Percentiles rank a stretch among this genome's conserved stretches.
Conservation (phyloP, 768 basidiomycete genomes). For the Leccinum subtestaceum region DNA sequence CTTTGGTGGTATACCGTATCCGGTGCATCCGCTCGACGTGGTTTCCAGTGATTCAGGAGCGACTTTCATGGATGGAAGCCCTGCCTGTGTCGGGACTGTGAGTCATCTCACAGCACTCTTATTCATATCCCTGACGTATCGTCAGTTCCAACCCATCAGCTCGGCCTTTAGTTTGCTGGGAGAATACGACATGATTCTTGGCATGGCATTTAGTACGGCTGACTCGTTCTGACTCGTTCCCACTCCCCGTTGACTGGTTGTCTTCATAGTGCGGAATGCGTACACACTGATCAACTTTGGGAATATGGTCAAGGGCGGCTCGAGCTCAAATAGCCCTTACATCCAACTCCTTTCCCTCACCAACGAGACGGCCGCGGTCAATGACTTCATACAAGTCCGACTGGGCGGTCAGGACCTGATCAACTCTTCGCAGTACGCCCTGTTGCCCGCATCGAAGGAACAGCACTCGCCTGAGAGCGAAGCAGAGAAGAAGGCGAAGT, state of each 20-base stretch:
- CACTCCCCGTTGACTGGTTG: conserved; percentile 4
- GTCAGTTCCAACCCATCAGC: conserved; percentile 79
- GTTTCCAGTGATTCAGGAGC: conserved; percentile 56
- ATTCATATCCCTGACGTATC: conserved; percentile 7
- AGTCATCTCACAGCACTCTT: conserved; percentile 25
- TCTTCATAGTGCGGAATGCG: conserved; percentile 63
- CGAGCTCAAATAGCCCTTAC: conserved; percentile 54
- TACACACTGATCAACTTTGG: conserved; percentile 76
- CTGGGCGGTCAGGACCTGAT: conserved; percentile 59
- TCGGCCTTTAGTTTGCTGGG: conserved; percentile 74
- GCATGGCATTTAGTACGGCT: conserved; percentile 72
- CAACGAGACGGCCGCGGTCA: conserved; percentile 46
- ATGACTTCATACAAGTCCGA: conserved; percentile 66
- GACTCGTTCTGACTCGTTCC: neutral
- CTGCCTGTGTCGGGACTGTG: conserved; percentile 67
- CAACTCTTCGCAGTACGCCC: conserved; percentile 49
- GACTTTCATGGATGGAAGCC: conserved; percentile 43
- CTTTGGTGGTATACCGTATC: conserved; percentile 66
- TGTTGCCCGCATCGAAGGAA: conserved; percentile 58
- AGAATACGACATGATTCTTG: conserved; percentile 79
- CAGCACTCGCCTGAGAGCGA: conserved; percentile 62
- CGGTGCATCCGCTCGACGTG: conserved; percentile 71
- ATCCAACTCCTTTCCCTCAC: conserved; percentile 68
- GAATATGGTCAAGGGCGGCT: conserved; percentile 54
- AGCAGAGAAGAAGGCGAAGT: conserved; percentile 63